A percentile compares a stretch with the other conserved stretches of the same genome.
phyloP scores from a whole-genome alignment of 345 rosid genomes.

The Aquilaria yunnanensis region DNA sequence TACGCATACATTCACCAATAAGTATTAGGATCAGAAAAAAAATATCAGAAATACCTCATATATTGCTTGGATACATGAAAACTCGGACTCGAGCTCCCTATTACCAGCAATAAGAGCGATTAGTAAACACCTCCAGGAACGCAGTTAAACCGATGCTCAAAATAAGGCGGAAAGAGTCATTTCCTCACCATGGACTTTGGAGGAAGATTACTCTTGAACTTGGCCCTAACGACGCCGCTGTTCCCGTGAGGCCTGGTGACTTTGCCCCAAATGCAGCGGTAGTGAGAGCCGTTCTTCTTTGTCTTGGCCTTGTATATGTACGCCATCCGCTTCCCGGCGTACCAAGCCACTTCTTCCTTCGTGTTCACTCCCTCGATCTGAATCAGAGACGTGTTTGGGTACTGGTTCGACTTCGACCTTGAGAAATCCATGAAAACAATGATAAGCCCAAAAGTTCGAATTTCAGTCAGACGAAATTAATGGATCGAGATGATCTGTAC shows the following conservation, averaged over 20 bases:
- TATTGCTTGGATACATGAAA: constrained; percentile 51
- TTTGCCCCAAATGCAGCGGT: constrained; percentile 66
- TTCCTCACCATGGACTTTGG: constrained; percentile 55
- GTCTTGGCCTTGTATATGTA: constrained; percentile 58
- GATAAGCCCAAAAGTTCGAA: background rate
- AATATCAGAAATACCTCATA: constrained; percentile 19
- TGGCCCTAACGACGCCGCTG: constrained; percentile 65
- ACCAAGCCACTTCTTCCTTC: constrained; percentile 46
- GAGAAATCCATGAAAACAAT: background rate
- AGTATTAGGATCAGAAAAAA: background rate
- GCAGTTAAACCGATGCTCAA: background rate
- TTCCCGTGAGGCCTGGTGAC: constrained; percentile 65
- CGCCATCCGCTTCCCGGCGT: constrained; percentile 45
- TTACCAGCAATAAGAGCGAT: background rate
- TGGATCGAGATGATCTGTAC: constrained; percentile 5
- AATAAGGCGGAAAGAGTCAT: background rate
- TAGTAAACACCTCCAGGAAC: too few species aligned
- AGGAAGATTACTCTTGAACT: constrained; percentile 67
- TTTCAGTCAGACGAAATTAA: background rate
- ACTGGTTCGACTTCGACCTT: constrained; percentile 74
- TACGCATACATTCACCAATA: background rate
- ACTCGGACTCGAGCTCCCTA: constrained; percentile 58
- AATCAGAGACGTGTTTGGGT: constrained; percentile 52
- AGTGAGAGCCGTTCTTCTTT: constrained; percentile 44
- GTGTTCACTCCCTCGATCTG: constrained; percentile 77